Base-by-base conservation (phyloP, 2,329 filamentous ascomycete species). In the Onygena corvina region DNA sequence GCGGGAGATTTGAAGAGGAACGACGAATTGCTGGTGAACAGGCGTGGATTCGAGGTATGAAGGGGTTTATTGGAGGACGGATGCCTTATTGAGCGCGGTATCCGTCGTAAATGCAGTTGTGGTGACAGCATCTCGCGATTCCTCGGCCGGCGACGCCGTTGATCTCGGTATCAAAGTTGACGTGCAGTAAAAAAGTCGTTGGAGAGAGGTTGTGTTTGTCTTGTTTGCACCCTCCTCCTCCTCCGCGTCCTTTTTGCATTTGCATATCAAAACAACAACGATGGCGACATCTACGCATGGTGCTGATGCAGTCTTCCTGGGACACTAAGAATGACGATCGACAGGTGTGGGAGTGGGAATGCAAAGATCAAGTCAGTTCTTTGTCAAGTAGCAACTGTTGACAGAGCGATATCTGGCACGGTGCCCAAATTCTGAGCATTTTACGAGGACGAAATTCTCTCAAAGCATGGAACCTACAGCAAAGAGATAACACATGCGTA, bases 21-120 rank as follows among this genome's bases (percentile, higher is more conserved):
- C 44, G 75, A 71, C 35, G 72, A 68, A 57, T 74, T 76, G 54
- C 76, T 73, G 12, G 79, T 80, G 64, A 83, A 83, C 30, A 69
- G 70, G 40, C 78, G 75, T 18, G 59, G 57, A 31, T 57, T 30
- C 58, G 57, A 30, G 50, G 50, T 14, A 20, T 31, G 31, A 27
- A 50, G 52, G 20, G 51, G 35, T 34, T 29, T 31, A 20, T 42
- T 47, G 2, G 64, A 66, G 12, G 66, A 62, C 14, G 64, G 59
- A 20, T 67, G 66, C 31, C 66, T 65, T n/a, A 57, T 49, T 31
- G 63, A 57, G 50, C 58, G 57, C 44, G 64, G 60, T 68, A 71
- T 68, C 59, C 69, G 67, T 52, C 65, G 58, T 30, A 64, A 50
- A 38, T 60, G 56, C 29, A 61, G 51, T 33, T 64, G 64, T 51